Base-by-base conservation (phyloP, 148 eudicot species). In the Rhododendron griersonianum region DNA sequence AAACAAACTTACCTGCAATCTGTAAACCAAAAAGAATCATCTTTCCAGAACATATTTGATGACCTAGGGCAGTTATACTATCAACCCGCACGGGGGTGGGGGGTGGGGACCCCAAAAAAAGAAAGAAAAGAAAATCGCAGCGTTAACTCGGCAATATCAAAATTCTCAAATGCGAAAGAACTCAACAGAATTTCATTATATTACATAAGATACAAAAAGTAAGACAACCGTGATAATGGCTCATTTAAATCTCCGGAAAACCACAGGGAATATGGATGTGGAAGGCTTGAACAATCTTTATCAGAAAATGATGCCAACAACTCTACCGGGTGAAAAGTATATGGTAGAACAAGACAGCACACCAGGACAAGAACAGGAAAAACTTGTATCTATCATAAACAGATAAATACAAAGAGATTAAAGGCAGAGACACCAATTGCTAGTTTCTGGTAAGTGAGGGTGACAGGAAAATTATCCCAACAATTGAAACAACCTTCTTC, bases 1-100 rank as follows among this genome's bases (percentile, higher is more conserved):
- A 94, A 19, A 74, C 92, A 85, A 92, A 87, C 87, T 91, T 91
- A n/a, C 98, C 98, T 28, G 94, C 90, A 88, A 96, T 93, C 98
- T 96, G 89, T 61, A 44, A 74, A 84, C 74, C 83, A 85, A 63
- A 59, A 67, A 79, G 74, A 73, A 41, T 25, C 33, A 28, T 37
- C 47, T 81, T 33, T 69, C 48, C 11, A 85, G 48, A 25, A 87
- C 23, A 76, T 37, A 65, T 5, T 44, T 23, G 57, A 63, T 65
- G 51, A 44, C 48, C 88, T 75, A 80, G 6, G 25, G 53, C 76
- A 86, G 19, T 53, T 13, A 84, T 74, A 7, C 0, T 41, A 37
- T 76, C n/a, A 19, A 35, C n/a, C 23, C 23, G 28, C 9, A 18
- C 2, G 28, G 16, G 28, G 45, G 14, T 37, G 28, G 47, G 47